Conservation (phyloP, 2,329 filamentous ascomycete species). For the Penicillium corylophilum region DNA sequence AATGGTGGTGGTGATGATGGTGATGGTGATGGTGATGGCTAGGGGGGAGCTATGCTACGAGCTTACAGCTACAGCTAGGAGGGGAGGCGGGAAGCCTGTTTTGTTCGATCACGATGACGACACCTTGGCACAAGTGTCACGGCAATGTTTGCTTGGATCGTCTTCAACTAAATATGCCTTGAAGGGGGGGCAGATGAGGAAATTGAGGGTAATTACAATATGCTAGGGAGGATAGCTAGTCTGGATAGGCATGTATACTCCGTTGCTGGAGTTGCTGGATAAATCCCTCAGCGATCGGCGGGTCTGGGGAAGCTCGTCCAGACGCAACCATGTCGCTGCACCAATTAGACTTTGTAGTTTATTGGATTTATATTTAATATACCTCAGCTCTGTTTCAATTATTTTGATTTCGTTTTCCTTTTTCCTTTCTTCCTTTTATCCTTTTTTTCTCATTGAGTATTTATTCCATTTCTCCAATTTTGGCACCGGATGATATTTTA, state of each 20-base stretch:
- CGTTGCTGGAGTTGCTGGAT: background rate
- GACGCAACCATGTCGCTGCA: background rate
- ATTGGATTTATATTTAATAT: too few species aligned
- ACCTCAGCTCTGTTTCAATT: background rate
- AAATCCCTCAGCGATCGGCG: slow-evolving; percentile 3
- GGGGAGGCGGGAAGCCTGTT: slow-evolving; percentile 11
- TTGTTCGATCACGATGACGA: slow-evolving; percentile 17
- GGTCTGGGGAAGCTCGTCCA: slow-evolving; percentile 12
- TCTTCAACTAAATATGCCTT: too few species aligned
- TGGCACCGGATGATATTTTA: too few species aligned
- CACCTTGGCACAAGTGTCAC: slow-evolving; percentile 4
- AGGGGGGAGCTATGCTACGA: background rate
- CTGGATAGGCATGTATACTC: background rate
- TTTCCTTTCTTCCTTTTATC: background rate
- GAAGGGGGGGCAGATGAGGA: too few species aligned
- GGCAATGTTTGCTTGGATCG: slow-evolving; percentile 4
- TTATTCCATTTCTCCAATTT: too few species aligned
- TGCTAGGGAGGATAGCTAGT: background rate
- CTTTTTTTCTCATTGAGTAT: too few species aligned
- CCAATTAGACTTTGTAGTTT: background rate
- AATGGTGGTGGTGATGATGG: background rate
- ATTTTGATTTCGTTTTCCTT: background rate
- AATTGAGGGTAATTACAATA: background rate
- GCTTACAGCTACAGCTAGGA: background rate
- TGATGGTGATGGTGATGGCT: background rate